Evolutionary conservation across 805 yeast species (phyloP).

Genomic region (Kodamaea hsintzibuensis): DNA sequence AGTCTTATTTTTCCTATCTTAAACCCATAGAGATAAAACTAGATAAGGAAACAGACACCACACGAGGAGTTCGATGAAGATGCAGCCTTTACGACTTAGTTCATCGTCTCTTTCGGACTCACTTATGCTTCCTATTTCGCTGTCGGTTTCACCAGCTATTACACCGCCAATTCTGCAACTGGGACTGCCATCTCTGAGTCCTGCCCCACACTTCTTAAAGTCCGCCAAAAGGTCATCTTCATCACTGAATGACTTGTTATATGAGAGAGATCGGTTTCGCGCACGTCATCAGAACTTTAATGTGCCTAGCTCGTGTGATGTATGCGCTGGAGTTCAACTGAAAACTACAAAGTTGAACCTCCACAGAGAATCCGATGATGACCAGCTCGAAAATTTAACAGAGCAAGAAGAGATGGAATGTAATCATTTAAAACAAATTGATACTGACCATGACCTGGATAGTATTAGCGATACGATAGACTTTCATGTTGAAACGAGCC

Average conservation of each 20-base stretch:
- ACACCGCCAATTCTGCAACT: slow-evolving; percentile 1
- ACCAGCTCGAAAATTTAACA: slow-evolving; percentile 11
- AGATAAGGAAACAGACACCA: not conserved
- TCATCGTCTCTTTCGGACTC: not conserved
- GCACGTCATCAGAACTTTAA: slow-evolving; percentile 40
- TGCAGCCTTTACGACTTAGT: slow-evolving; percentile 1
- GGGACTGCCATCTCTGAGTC: slow-evolving; percentile 5
- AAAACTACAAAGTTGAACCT: slow-evolving; percentile 40
- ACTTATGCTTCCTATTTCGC: not conserved
- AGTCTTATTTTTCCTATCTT: not conserved
- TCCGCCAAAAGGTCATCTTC: slow-evolving; percentile 39
- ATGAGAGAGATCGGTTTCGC: slow-evolving; percentile 43
- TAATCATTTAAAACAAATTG: not conserved
- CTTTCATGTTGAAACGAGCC: not conserved
- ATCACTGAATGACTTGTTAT: slow-evolving; percentile 38
- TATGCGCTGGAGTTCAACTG: slow-evolving; percentile 35
- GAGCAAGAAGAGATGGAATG: slow-evolving; percentile 6
- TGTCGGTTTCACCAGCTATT: not conserved
- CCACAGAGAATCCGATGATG: slow-evolving; percentile 6
- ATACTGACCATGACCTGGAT: slow-evolving; percentile 12
- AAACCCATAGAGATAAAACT: not conserved
- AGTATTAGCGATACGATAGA: not conserved
- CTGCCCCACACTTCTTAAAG: slow-evolving; percentile 10
- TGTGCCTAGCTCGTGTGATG: slow-evolving; percentile 24
- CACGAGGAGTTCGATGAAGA: not conserved